These are phyloP conservation scores for Pseudotsuga menziesii DNA, from an alignment of 75 land plant genomes.

Conservation along the genomic window DNA sequence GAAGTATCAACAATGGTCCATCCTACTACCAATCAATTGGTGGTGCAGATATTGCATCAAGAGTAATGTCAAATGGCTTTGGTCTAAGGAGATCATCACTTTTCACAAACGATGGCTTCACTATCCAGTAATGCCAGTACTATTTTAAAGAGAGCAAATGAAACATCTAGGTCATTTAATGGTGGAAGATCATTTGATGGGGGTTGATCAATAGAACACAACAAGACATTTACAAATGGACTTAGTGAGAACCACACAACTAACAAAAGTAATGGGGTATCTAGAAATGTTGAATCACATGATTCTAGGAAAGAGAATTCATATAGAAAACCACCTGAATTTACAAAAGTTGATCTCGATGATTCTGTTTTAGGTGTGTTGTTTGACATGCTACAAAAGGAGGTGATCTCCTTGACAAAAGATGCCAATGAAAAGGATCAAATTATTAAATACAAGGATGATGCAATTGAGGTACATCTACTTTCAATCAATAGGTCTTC, in stretches of 20 bases:
- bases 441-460: conserved; percentile 96
- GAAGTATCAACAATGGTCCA: conserved; percentile 56
- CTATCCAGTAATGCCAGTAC: conserved; percentile 39
- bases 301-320: conserved; percentile 28
- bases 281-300: conserved; percentile 27
- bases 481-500: no score
- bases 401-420: conserved; percentile 77
- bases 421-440: conserved; percentile 88
- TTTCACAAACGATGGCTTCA: conserved; percentile 54
- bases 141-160: conserved; percentile 78
- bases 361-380: conserved; percentile 81
- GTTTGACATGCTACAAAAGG: conserved; percentile 94
- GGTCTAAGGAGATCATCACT: conserved; percentile 43
- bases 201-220: conserved; percentile 45
- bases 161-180: conserved; percentile 88
- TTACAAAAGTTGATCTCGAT: conserved; percentile 21
- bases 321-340: conserved; percentile 37
- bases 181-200: conserved; percentile 43
- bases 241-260: conserved; percentile 23
- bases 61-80: conserved; percentile 56
- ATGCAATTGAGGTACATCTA: conserved; percentile 95
- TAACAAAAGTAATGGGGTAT: conserved; percentile 28
- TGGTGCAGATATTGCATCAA: conserved; percentile 58
- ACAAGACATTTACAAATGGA: conserved; percentile 58
- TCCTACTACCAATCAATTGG: conserved; percentile 78